A percentile compares a stretch with the other conserved stretches of the same genome.
Conservation (phyloP, 495 filamentous ascomycete species). For the Talaromyces proteolyticus region DNA sequence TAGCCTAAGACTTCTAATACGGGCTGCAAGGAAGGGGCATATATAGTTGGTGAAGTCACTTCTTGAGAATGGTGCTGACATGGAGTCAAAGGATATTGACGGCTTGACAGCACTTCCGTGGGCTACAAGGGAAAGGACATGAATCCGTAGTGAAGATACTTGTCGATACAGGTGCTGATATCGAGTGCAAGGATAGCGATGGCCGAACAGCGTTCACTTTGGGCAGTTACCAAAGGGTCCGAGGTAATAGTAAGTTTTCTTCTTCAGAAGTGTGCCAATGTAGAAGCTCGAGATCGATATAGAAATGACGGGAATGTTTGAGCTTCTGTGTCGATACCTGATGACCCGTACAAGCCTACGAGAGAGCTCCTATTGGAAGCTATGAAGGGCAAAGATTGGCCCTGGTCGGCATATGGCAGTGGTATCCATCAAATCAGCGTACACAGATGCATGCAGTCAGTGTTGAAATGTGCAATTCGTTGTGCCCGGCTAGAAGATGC, state of each 20-base stretch:
- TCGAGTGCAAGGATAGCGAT: background rate
- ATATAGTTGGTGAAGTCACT: background rate
- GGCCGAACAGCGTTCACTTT: slow-evolving; percentile 1
- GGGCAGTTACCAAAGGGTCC: no score
- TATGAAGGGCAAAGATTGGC: no score
- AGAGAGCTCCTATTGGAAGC: no score
- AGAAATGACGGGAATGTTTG: no score
- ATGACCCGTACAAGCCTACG: no score
- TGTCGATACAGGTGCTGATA: background rate
- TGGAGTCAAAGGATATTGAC: background rate
- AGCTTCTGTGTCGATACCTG: no score
- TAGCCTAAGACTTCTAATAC: background rate
- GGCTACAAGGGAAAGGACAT: background rate
- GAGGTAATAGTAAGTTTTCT: no score
- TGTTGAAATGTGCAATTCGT: background rate
- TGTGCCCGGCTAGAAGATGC: background rate
- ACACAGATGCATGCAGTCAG: background rate
- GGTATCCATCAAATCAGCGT: no score
- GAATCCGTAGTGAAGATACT: background rate
- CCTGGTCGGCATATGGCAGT: no score
- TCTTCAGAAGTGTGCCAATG: no score
- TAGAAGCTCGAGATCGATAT: no score
- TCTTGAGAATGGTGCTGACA: background rate
- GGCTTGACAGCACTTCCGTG: background rate
- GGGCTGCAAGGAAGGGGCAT: background rate